A percentile compares a stretch with the other conserved stretches of the same genome.
phyloP scores from a whole-genome alignment of 2,329 filamentous ascomycete species.

The Aureobasidium mangrovei region DNA sequence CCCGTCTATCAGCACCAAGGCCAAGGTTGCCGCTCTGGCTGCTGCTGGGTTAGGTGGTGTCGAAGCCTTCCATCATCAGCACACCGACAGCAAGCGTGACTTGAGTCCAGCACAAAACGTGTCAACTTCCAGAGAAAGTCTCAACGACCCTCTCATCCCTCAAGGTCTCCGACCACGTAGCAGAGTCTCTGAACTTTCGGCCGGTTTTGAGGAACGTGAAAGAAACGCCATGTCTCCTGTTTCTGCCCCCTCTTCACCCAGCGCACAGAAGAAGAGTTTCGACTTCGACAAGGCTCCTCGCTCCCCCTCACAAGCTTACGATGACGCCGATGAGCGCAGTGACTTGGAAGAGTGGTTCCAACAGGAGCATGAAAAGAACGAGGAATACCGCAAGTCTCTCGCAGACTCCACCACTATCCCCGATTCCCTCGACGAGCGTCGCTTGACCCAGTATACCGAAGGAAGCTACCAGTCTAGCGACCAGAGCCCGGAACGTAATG shows the following conservation, averaged over 20 bases:
- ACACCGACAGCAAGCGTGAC: conserved; percentile 34
- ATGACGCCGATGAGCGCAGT: conserved; percentile 24
- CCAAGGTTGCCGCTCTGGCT: conserved; percentile 29
- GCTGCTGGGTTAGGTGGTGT: conserved; percentile 32
- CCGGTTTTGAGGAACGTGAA: conserved; percentile 6
- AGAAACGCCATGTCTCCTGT: conserved; percentile 3
- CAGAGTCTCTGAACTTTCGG: conserved; percentile 17
- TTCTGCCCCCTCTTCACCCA: neutral
- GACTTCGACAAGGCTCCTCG: neutral
- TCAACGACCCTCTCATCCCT: conserved; percentile 25
- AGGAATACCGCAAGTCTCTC: conserved; percentile 42
- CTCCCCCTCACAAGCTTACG: conserved; percentile 16
- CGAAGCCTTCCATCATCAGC: conserved; percentile 14
- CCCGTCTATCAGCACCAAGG: conserved; percentile 34
- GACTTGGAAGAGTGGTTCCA: conserved; percentile 43
- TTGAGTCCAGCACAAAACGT: conserved; percentile 86
- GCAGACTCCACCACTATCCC: conserved; percentile 21
- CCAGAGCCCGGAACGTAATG: conserved; percentile 54
- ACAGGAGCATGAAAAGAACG: conserved; percentile 51
- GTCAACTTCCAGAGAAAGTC: conserved; percentile 65
- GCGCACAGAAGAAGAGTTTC: conserved; percentile 19
- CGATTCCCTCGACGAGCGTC: conserved; percentile 37
- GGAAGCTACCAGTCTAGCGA: conserved; percentile 42
- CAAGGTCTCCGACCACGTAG: conserved; percentile 25
- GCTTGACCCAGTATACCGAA: conserved; percentile 44